Evolutionary conservation across 2,329 filamentous ascomycete species (phyloP).

Genomic region (Fusarium robinianum): DNA sequence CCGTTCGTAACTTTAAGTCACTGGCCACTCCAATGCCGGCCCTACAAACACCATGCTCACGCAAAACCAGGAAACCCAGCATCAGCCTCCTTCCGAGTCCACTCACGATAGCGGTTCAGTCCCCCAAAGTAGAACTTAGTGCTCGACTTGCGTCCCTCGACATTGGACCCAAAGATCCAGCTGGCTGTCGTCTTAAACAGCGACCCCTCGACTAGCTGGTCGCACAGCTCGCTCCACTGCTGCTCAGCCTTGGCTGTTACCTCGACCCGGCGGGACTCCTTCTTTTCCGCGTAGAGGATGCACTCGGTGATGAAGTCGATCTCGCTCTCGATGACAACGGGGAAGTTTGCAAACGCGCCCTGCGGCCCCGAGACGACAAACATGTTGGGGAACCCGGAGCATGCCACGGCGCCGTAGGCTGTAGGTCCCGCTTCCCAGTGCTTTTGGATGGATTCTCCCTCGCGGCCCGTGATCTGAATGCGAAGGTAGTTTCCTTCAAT

Average conservation of each 20-base stretch:
- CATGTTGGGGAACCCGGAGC: conserved; percentile 7
- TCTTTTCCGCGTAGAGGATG: conserved; percentile 3
- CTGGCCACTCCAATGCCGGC: too few species aligned
- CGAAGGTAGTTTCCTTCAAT: conserved; percentile 19
- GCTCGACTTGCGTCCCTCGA: conserved; percentile 7
- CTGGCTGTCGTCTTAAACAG: conserved; percentile 14
- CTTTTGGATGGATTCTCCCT: background rate
- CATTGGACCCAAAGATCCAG: conserved; percentile 13
- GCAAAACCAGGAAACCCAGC: conserved; percentile 8
- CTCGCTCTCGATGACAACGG: conserved; percentile 8
- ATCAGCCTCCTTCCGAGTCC: conserved; percentile 3
- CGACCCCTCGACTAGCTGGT: conserved; percentile 3
- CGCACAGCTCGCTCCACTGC: conserved; percentile 1
- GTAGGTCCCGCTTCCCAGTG: conserved; percentile 1
- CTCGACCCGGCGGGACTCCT: background rate
- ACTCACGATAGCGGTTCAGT: conserved; percentile 3
- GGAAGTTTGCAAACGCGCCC: conserved; percentile 12
- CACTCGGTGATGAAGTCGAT: conserved; percentile 9
- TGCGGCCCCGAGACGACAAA: conserved; percentile 11
- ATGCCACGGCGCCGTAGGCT: background rate
- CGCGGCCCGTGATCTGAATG: background rate
- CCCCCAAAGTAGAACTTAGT: conserved; percentile 17
- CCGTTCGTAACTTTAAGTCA: too few species aligned
- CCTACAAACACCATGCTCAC: too few species aligned
- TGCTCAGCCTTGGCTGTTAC: background rate